Evolutionary conservation across 2,329 filamentous ascomycete species (phyloP).

Genomic region (Diaporthe sp.): DNA sequence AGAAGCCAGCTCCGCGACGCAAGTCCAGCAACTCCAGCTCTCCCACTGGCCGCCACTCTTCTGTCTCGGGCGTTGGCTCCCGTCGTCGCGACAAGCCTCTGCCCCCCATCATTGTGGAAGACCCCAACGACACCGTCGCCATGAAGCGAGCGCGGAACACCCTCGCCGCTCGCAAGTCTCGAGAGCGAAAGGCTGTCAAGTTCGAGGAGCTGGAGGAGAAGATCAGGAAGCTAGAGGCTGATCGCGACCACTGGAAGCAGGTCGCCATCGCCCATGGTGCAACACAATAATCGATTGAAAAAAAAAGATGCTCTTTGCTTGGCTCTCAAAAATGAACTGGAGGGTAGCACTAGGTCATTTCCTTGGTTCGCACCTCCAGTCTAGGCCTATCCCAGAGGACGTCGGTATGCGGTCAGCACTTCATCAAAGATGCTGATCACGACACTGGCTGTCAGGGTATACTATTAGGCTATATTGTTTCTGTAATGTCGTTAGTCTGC

Average conservation of each 20-base stretch:
- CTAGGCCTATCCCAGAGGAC: constrained; percentile 20
- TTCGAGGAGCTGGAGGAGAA: constrained; percentile 81
- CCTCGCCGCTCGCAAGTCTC: constrained; percentile 92
- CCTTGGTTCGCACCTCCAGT: constrained; percentile 28
- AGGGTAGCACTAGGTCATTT: constrained; percentile 36
- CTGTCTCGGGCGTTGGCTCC: constrained; percentile 77
- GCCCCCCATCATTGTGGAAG: constrained; percentile 81
- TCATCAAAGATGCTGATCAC: not conserved
- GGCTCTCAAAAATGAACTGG: constrained; percentile 38
- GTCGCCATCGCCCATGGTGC: constrained; percentile 61
- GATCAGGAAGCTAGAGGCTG: constrained; percentile 78
- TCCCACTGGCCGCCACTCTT: constrained; percentile 72
- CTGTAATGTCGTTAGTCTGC: constrained; percentile 5
- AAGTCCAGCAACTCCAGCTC: constrained; percentile 64
- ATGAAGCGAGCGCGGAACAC: constrained; percentile 96
- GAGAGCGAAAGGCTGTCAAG: constrained; percentile 85
- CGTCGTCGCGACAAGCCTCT: constrained; percentile 86
- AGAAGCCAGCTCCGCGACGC: constrained; percentile 58
- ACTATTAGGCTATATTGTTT: constrained; percentile 30
- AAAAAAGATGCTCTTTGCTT: constrained; percentile 28
- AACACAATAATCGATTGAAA: constrained; percentile 48
- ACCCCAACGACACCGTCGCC: constrained; percentile 80
- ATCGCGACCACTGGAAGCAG: constrained; percentile 76
- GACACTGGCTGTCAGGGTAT: constrained; percentile 29
- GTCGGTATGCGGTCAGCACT: not conserved